A percentile compares a stretch with the other conserved stretches of the same genome.
Conservation (phyloP, 176 grass and related monocot species). For the Canna indica region DNA sequence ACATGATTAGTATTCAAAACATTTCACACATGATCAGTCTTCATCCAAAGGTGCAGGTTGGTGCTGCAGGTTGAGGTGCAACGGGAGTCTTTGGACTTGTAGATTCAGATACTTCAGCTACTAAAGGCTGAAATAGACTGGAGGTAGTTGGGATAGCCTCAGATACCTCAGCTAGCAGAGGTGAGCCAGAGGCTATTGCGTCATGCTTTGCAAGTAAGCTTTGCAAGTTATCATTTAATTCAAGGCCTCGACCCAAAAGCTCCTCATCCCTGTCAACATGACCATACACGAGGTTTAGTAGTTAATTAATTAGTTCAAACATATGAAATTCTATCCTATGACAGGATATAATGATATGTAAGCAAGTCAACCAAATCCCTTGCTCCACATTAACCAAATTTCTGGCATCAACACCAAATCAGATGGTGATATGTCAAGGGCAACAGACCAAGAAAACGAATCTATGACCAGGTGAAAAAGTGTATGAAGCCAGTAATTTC, state of each 20-base stretch:
- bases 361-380: too few relatives aligned
- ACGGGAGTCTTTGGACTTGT: slow-evolving; percentile 3
- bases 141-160: not conserved
- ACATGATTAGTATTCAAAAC: too few relatives aligned
- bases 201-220: slow-evolving; percentile 61
- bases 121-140: not conserved
- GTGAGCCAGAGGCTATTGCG: slow-evolving; percentile 52
- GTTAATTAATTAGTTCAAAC: too few relatives aligned
- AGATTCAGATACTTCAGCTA: slow-evolving; percentile 22
- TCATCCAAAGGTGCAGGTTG: too few relatives aligned
- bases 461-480: too few relatives aligned
- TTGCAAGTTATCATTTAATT: slow-evolving; percentile 73
- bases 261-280: slow-evolving; percentile 53
- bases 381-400: too few relatives aligned
- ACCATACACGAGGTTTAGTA: slow-evolving; percentile 3
- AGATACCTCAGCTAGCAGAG: slow-evolving; percentile 30
- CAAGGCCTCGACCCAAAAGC: slow-evolving; percentile 56
- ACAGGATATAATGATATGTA: not conserved
- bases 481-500: too few relatives aligned
- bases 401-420: too few relatives aligned
- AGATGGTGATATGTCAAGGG: not conserved
- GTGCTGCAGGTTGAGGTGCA: not conserved
- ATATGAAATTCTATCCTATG: not conserved
- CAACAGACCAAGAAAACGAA: too few relatives aligned
- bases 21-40: too few relatives aligned